A percentile compares a stretch with the other conserved stretches of the same genome.
Conservation (phyloP, 768 basidiomycete genomes). For the Naganishia vaughanmartiniae region DNA sequence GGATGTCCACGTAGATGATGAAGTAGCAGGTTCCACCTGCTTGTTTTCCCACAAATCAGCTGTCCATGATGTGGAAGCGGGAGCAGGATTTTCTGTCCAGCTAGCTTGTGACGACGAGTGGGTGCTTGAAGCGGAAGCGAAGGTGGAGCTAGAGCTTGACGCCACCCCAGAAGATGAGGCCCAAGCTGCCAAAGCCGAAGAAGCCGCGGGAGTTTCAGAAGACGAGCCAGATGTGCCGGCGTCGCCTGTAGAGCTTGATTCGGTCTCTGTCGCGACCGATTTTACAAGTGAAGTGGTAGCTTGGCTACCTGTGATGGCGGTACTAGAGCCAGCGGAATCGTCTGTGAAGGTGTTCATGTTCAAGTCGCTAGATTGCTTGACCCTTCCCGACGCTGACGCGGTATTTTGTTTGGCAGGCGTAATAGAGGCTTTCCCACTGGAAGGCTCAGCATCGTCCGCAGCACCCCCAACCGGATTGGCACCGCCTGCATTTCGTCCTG, state of each 20-base stretch:
- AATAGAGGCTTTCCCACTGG: neutral
- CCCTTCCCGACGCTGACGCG: neutral
- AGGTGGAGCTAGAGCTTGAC: neutral
- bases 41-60: neutral
- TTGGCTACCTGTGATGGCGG: neutral
- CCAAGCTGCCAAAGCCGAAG: neutral
- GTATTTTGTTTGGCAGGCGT: neutral
- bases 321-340: neutral
- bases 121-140: neutral
- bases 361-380: neutral
- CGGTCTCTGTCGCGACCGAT: neutral
- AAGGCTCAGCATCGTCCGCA: neutral
- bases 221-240: neutral
- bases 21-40: neutral
- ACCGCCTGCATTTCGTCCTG: neutral
- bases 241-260: neutral
- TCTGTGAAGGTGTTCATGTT: neutral
- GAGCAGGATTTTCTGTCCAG: neutral
- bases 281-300: neutral
- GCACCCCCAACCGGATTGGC: neutral
- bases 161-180: neutral
- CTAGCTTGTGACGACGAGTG: neutral
- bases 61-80: neutral
- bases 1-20: constrained; percentile 9
- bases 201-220: neutral